phyloP scores from a whole-genome alignment of 2,329 filamentous ascomycete genomes.

The Alternaria panax region DNA sequence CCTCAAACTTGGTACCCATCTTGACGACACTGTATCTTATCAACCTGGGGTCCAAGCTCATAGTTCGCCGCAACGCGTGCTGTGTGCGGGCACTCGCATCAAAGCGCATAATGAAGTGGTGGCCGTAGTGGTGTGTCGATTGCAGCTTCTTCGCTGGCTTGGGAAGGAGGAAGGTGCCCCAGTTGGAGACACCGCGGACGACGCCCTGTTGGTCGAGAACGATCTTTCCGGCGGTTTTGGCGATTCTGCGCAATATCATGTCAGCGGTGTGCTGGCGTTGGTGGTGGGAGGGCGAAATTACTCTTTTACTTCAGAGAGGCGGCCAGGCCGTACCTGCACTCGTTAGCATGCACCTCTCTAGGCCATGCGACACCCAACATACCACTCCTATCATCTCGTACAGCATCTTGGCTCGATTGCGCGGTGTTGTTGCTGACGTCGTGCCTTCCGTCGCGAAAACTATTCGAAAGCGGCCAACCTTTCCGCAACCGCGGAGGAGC shows the following conservation, averaged over 20 bases:
- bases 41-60: slow-evolving; percentile 88
- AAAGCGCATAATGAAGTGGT: slow-evolving; percentile 99
- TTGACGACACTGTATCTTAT: slow-evolving; percentile 87
- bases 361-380: slow-evolving; percentile 49
- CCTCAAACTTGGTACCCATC: slow-evolving; percentile 72
- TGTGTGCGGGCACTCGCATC: slow-evolving; percentile 79
- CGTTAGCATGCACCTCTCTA: neutral
- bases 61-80: slow-evolving; percentile 74
- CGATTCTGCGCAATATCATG: slow-evolving; percentile 69
- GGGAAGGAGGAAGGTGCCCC: slow-evolving; percentile 90
- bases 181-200: slow-evolving; percentile 91
- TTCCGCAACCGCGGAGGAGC: slow-evolving; percentile 22
- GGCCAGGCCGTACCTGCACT: slow-evolving; percentile 85
- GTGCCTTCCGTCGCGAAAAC: slow-evolving; percentile 31
- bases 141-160: slow-evolving; percentile 81
- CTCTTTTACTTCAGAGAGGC: slow-evolving; percentile 93
- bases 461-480: slow-evolving; percentile 29
- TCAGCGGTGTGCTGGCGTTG: slow-evolving; percentile 4
- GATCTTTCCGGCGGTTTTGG: slow-evolving; percentile 80
- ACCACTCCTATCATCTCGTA: slow-evolving; percentile 98
- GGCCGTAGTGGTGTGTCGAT: slow-evolving; percentile 80
- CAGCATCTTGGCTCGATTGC: slow-evolving; percentile 68
- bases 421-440: slow-evolving; percentile 5
- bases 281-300: slow-evolving; percentile 54
- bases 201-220: slow-evolving; percentile 86